Percentiles rank a stretch among this genome's conserved stretches.
Evolutionary conservation across 176 grass and related monocot species (phyloP).

Genomic region (Cocos nucifera): DNA sequence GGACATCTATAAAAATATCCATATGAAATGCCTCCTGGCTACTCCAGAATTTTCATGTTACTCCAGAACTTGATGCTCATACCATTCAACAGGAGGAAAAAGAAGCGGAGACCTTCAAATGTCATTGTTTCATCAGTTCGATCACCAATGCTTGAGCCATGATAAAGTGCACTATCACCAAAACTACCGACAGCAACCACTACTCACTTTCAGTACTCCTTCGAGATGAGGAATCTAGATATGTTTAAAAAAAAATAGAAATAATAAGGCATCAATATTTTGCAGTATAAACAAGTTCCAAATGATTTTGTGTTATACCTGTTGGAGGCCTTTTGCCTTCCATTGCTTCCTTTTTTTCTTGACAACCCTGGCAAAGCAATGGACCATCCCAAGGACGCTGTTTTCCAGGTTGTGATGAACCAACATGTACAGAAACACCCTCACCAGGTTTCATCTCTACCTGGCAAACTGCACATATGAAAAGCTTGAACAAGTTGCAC

Average conservation of each 20-base stretch:
- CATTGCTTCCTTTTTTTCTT: slow-evolving; percentile 89
- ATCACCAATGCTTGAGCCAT: too few relatives aligned
- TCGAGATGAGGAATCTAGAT: slow-evolving; percentile 25
- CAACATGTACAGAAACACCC: slow-evolving; percentile 61
- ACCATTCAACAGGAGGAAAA: not conserved
- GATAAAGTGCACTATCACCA: too few relatives aligned
- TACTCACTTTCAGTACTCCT: slow-evolving; percentile 19
- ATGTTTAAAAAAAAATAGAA: slow-evolving; percentile 4
- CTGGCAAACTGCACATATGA: slow-evolving; percentile 79
- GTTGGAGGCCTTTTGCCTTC: slow-evolving; percentile 52
- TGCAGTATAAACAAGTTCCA: slow-evolving; percentile 5
- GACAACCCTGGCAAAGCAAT: slow-evolving; percentile 70
- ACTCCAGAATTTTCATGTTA: slow-evolving; percentile 10
- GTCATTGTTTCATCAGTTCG: not conserved
- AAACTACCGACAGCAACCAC: not conserved
- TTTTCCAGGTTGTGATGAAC: slow-evolving; percentile 47
- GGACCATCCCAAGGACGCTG: slow-evolving; percentile 73
- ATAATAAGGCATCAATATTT: slow-evolving; percentile 4
- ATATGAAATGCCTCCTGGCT: too few relatives aligned
- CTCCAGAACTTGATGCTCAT: slow-evolving; percentile 9
- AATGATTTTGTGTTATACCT: slow-evolving; percentile 27
- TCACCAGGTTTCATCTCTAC: slow-evolving; percentile 43
- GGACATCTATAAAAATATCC: too few relatives aligned
- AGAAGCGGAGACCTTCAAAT: not conserved
- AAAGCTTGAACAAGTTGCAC: slow-evolving; percentile 59